Evolutionary conservation across 768 basidiomycete species (phyloP).

Genomic region (Phlegmacium glaucopus): DNA sequence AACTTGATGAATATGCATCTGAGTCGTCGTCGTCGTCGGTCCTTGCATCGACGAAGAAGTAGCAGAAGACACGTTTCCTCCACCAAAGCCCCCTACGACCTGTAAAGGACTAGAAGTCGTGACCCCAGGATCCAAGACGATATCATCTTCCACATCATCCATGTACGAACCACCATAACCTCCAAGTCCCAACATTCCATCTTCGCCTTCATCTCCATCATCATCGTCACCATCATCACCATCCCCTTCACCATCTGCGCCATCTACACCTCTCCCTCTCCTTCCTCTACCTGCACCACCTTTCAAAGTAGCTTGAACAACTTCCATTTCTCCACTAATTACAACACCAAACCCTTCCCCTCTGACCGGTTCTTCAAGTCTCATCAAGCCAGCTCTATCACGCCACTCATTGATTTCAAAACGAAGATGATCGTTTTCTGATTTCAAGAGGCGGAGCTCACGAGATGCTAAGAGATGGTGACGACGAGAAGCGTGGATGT

Average conservation of each 20-base stretch:
- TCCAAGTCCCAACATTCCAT: constrained; percentile 12
- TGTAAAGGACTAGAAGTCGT: neutral
- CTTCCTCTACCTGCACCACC: constrained; percentile 50
- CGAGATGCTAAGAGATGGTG: constrained; percentile 79
- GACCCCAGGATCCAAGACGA: neutral
- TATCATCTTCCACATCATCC: constrained; percentile 20
- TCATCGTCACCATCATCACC: constrained; percentile 15
- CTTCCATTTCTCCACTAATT: constrained; percentile 66
- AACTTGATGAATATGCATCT: constrained; percentile 10
- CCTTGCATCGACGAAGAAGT: no score
- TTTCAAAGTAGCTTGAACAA: constrained; percentile 39
- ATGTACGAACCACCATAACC: constrained; percentile 23
- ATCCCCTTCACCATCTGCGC: constrained; percentile 12
- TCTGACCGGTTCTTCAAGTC: constrained; percentile 69
- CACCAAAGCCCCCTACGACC: constrained; percentile 5
- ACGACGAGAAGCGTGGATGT: constrained; percentile 78
- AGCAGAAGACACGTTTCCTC: no score
- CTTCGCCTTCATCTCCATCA: constrained; percentile 39
- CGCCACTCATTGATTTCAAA: constrained; percentile 95
- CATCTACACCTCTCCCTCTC: constrained; percentile 49
- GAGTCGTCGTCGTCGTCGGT: constrained; percentile 12
- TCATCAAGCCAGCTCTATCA: constrained; percentile 65
- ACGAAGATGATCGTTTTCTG: constrained; percentile 83
- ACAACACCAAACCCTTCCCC: constrained; percentile 73
- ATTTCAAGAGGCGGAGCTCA: constrained; percentile 75